Evolutionary conservation across 305 asterid genomes (phyloP), one percentile per base, ranked within the genome.

Genomic region (Nicotiana rustica): DNA sequence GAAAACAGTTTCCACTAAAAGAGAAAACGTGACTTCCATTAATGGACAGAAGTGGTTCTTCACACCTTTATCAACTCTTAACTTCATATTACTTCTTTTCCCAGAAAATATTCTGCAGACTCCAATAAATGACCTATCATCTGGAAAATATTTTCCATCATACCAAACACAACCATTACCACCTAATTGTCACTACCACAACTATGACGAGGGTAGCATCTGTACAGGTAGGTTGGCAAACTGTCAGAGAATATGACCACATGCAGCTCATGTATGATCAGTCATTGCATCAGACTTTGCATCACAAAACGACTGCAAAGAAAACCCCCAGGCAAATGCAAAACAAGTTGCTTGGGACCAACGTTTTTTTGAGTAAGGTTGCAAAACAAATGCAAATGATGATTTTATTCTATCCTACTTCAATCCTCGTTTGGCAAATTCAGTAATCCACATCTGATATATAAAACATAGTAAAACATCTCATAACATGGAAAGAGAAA

Each of bases 11-110:
- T n/a, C 57, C 77, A 69, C 57, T 69, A 18, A 38, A 25, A 38
- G 57, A 41, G 18, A 14, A 55, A 69, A 8, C 36, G 18, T 17
- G 47, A 68, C 15, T 68, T n/a, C 21, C 55, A 25, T 68, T 68
- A 17, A 49, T 47, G 31, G 8, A n/a, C 31, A 36, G 14, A 69
- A 13, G 18, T n/a, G 33, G 41, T 38, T 38, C 10, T 69, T 21
- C 77, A 38, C 56, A 41, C 41, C 35, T 69, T n/a, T 69, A n/a
- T 38, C 77, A 38, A 49, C 31, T 36, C 77, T 68, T 68, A 17
- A 68, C 13, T 36, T 38, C 56, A 38, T 68, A 49, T 49, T 49
- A 49, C 57, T 38, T 52, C 33, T 68, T 36, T 36, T 68, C 38
- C 33, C 77, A 68, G 41, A 68, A 68, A 68, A 49, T 10, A 10